A percentile compares a stretch with the other conserved stretches of the same genome.
Conservation (phyloP, 23 red algal species). For the Cyanidioschyzon merolae region DNA sequence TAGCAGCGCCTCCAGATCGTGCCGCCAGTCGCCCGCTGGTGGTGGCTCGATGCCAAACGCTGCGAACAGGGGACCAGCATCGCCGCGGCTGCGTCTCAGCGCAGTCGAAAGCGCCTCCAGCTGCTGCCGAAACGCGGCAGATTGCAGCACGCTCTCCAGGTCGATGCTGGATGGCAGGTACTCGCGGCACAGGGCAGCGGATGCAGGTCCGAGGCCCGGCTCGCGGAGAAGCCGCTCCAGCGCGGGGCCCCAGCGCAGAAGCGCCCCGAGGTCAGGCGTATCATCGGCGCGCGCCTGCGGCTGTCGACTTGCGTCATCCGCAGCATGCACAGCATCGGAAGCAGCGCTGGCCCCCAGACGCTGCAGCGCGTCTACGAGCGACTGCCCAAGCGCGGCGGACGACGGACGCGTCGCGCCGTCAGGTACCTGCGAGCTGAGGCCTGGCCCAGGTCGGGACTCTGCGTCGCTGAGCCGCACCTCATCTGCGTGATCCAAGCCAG, state of each 20-base stretch:
- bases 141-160: not conserved
- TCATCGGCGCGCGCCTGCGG: not conserved
- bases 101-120: not conserved
- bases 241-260: not conserved
- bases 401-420: not conserved
- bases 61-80: not conserved
- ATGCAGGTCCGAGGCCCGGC: not conserved
- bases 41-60: constrained; percentile 12
- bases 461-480: too few species aligned
- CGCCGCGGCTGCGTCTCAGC: constrained; percentile 8
- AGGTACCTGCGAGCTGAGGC: not conserved
- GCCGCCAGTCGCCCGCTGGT: not conserved
- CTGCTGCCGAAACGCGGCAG: constrained; percentile 13
- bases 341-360: not conserved
- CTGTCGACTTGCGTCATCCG: not conserved
- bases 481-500: not conserved
- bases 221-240: not conserved
- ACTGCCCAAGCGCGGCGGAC: not conserved
- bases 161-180: not conserved
- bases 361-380: not conserved
- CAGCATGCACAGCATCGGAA: not conserved
- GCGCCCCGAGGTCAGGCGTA: not conserved
- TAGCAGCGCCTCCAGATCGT: not conserved
- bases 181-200: not conserved
- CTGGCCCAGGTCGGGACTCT: not conserved